A percentile compares a stretch with the other conserved stretches of the same genome.
Evolutionary conservation across 202 grass and related monocot species (phyloP).

Genomic region (Thinopyrum obtusiflorum): DNA sequence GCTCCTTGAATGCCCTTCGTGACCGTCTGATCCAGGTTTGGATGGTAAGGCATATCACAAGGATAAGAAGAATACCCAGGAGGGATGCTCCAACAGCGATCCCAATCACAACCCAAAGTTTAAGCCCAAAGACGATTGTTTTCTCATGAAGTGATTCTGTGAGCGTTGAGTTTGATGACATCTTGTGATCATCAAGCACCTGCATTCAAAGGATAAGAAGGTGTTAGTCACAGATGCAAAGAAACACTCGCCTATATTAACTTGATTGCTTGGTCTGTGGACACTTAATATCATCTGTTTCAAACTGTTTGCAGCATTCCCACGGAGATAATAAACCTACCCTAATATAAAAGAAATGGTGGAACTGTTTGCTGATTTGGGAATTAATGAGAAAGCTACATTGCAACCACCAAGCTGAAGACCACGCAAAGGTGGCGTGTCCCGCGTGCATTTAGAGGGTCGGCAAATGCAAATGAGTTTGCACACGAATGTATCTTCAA

Average conservation of each 20-base stretch:
- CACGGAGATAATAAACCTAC: neutral
- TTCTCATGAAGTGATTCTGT: slow-evolving; percentile 77
- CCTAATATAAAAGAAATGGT: neutral
- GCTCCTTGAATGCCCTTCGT: slow-evolving; percentile 46
- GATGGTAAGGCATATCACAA: slow-evolving; percentile 69
- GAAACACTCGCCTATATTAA: neutral
- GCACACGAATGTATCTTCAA: neutral
- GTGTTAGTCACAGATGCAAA: slow-evolving; percentile 15
- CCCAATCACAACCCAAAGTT: slow-evolving; percentile 93
- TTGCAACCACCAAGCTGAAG: slow-evolving; percentile 27
- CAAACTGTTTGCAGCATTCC: neutral
- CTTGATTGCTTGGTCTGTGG: neutral
- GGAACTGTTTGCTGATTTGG: slow-evolving; percentile 18
- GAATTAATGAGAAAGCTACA: slow-evolving; percentile 35
- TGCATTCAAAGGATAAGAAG: slow-evolving; percentile 22
- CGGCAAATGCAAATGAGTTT: neutral
- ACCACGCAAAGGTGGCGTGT: neutral
- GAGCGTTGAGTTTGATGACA: slow-evolving; percentile 68
- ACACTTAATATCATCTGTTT: neutral
- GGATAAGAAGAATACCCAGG: slow-evolving; percentile 64
- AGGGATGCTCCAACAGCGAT: slow-evolving; percentile 72
- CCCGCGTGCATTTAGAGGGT: neutral
- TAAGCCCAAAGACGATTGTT: slow-evolving; percentile 87
- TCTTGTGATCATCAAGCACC: slow-evolving; percentile 49
- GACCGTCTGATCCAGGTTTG: slow-evolving; percentile 54